phyloP scores from a whole-genome alignment of 2,329 filamentous ascomycete species.

The Fusarium beomiforme region DNA sequence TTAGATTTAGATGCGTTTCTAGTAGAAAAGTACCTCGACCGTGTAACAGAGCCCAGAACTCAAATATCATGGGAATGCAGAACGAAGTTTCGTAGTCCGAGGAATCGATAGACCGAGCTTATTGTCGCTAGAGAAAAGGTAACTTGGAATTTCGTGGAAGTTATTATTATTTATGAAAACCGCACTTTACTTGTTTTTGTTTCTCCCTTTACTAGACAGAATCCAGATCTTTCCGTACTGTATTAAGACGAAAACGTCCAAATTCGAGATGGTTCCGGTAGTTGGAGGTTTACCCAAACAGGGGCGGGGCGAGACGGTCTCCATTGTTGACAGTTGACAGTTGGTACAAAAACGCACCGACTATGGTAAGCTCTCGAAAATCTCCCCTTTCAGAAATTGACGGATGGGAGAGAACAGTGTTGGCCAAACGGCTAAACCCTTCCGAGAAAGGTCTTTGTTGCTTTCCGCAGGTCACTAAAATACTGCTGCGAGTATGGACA shows the following conservation, averaged over 20 bases:
- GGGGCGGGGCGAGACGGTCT: not conserved
- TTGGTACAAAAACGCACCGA: not conserved
- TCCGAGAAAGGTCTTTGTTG: not conserved
- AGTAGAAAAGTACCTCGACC: not conserved
- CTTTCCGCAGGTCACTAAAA: too few species aligned
- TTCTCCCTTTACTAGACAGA: not conserved
- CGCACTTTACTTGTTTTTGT: not conserved
- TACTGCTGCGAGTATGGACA: not conserved
- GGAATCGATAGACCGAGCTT: not conserved
- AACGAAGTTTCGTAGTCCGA: not conserved
- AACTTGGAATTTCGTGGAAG: not conserved
- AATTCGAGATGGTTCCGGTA: not conserved
- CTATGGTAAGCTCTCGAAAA: not conserved
- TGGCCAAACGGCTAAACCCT: not conserved
- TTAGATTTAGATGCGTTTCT: not conserved
- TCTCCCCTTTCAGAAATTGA: not conserved
- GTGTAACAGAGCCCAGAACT: not conserved
- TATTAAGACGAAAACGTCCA: slow-evolving; percentile 8
- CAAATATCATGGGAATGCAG: slow-evolving; percentile 16
- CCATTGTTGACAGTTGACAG: not conserved
- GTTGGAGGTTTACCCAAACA: slow-evolving; percentile 1
- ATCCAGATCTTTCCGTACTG: not conserved
- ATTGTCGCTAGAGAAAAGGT: not conserved
- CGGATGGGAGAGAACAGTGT: not conserved
- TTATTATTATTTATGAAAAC: not conserved